phyloP scores from a whole-genome alignment of 306 rosid species.

The Inga leiocalycina region DNA sequence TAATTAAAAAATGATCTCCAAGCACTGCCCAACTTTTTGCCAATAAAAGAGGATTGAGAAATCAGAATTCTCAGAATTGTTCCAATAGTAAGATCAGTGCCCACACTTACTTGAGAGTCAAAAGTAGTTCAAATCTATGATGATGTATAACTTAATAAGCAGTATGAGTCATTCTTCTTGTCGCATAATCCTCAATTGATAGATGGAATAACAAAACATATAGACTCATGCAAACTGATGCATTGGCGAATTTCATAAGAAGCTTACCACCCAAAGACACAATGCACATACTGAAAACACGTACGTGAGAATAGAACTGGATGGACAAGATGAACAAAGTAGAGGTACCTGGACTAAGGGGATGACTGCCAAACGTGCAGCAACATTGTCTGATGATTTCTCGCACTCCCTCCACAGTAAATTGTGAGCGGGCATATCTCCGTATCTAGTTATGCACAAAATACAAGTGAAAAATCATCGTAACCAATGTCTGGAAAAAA shows the following conservation, averaged over 20 bases:
- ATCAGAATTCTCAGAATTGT: neutral
- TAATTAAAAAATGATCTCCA: neutral
- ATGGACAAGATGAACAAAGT: neutral
- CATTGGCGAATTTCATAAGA: neutral
- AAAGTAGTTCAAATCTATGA: neutral
- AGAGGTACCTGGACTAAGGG: conserved; percentile 81
- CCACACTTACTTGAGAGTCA: neutral
- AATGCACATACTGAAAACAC: neutral
- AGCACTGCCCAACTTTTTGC: neutral
- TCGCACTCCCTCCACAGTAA: conserved; percentile 96
- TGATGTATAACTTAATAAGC: neutral
- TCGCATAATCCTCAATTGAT: neutral
- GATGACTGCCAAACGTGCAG: conserved; percentile 91
- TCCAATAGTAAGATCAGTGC: neutral
- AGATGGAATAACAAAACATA: neutral
- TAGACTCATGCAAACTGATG: neutral
- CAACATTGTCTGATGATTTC: conserved; percentile 83
- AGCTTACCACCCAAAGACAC: neutral
- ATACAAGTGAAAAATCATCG: conserved; percentile 35
- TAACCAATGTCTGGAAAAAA: conserved; percentile 18
- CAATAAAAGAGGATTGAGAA: neutral
- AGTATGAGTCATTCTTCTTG: conserved; percentile 1
- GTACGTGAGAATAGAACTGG: neutral
- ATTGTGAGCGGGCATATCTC: conserved; percentile 97
- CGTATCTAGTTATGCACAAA: conserved; percentile 61